These are phyloP conservation scores for Lactarius pseudohatsudake DNA, from an alignment of 768 basidiomycete genomes.

Conservation along the genomic window DNA sequence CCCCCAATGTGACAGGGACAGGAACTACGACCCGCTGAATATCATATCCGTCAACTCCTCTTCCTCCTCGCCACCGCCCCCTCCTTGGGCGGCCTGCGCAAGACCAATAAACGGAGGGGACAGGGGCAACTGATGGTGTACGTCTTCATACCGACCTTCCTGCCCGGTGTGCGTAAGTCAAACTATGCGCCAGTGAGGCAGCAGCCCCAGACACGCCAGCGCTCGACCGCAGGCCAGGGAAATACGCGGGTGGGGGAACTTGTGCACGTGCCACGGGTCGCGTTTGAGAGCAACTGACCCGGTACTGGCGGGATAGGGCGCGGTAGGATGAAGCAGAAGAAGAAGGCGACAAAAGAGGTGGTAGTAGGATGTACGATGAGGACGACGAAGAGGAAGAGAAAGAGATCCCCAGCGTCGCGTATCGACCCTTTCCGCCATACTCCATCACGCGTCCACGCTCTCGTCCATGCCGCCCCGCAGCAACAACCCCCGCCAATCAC, in stretches of 20 bases:
- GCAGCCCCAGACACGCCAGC: background rate
- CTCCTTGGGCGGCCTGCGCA: background rate
- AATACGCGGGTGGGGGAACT: constrained; percentile 8
- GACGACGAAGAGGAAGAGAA: no score
- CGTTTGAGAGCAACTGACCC: background rate
- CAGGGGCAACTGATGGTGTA: background rate
- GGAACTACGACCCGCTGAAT: background rate
- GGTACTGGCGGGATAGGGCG: background rate
- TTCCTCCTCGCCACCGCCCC: background rate
- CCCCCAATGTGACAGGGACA: background rate
- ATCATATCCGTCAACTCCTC: constrained; percentile 12
- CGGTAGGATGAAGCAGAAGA: no score
- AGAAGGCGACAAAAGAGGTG: no score
- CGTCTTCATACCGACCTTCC: background rate
- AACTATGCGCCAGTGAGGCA: background rate
- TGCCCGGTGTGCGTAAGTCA: background rate
- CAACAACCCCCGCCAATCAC: no score
- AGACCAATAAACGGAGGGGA: background rate
- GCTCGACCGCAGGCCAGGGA: background rate
- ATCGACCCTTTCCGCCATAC: no score
- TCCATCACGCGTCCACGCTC: no score
- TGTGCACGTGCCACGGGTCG: constrained; percentile 3
- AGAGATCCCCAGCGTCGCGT: no score
- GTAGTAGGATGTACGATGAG: no score
- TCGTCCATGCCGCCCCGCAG: no score